Conservation (phyloP, 129 eudicot genomes). For the Lactuca sativa region DNA sequence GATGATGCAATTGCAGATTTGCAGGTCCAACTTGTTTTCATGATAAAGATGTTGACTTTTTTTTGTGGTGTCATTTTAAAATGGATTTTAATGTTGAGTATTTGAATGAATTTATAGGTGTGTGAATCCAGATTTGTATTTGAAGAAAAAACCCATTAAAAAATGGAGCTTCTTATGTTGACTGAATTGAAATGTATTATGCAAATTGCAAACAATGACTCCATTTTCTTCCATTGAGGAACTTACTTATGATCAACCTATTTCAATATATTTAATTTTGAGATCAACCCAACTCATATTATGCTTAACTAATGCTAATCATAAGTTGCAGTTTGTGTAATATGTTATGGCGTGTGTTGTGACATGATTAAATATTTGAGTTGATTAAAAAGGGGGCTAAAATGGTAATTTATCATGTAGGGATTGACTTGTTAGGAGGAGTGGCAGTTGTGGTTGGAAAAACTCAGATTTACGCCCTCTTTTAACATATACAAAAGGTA, state of each 20-base stretch:
- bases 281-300: slow-evolving; percentile 62
- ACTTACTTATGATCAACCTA: slow-evolving; percentile 43
- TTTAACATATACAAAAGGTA: slow-evolving; percentile 58
- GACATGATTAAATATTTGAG: background rate
- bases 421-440: slow-evolving; percentile 72
- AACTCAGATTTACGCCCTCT: slow-evolving; percentile 41
- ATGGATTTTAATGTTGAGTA: slow-evolving; percentile 4
- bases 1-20: slow-evolving; percentile 82
- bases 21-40: slow-evolving; percentile 42
- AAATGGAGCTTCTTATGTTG: slow-evolving; percentile 79
- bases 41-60: slow-evolving; percentile 6
- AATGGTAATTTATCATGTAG: slow-evolving; percentile 42
- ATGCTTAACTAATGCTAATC: slow-evolving; percentile 51
- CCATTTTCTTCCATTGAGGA: slow-evolving; percentile 71
- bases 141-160: slow-evolving; percentile 66
- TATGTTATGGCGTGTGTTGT: no score
- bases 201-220: slow-evolving; percentile 71
- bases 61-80: slow-evolving; percentile 4
- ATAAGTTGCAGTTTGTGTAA: background rate
- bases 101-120: slow-evolving; percentile 39
- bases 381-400: slow-evolving; percentile 19
- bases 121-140: slow-evolving; percentile 57
- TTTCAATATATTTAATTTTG: slow-evolving; percentile 36
- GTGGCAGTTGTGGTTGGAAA: slow-evolving; percentile 59
- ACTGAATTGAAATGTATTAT: slow-evolving; percentile 74